phyloP scores from a whole-genome alignment of 768 basidiomycete species.

The Tephrocybe rancida region DNA sequence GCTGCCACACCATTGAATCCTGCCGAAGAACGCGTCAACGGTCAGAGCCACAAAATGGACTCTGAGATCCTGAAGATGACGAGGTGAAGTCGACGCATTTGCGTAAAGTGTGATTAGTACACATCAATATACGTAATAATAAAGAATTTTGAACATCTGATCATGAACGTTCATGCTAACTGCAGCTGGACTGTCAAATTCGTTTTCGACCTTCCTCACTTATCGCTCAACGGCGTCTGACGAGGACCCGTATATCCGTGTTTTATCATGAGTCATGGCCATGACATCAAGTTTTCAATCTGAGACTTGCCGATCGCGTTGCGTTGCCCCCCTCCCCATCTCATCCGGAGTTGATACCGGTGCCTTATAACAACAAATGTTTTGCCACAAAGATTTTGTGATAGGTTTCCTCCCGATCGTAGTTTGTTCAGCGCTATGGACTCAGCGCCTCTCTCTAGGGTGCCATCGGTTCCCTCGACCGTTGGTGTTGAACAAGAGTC shows the following conservation, averaged over 20 bases:
- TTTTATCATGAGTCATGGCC: not conserved
- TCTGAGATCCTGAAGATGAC: too few species aligned
- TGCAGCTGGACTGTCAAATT: too few species aligned
- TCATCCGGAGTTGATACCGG: not conserved
- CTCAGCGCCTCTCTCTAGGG: conserved; percentile 13
- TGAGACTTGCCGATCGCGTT: conserved; percentile 4
- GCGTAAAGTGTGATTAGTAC: too few species aligned
- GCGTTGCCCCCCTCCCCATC: not conserved
- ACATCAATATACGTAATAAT: too few species aligned
- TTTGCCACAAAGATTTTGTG: not conserved
- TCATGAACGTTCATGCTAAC: too few species aligned
- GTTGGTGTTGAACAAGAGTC: conserved; percentile 1
- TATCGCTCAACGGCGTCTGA: too few species aligned
- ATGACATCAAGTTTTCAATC: conserved; percentile 2
- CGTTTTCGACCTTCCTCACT: too few species aligned
- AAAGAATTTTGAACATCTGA: too few species aligned
- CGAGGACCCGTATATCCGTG: not conserved
- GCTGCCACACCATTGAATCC: too few species aligned
- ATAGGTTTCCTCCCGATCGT: not conserved
- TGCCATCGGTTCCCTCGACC: conserved; percentile 4
- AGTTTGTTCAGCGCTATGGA: conserved; percentile 1
- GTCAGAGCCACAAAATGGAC: too few species aligned
- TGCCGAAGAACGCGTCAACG: too few species aligned
- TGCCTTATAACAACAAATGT: not conserved
- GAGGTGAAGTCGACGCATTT: too few species aligned